These are phyloP conservation scores for Citrullus amarus DNA, from an alignment of 306 rosid genomes.

Conservation along the genomic window DNA sequence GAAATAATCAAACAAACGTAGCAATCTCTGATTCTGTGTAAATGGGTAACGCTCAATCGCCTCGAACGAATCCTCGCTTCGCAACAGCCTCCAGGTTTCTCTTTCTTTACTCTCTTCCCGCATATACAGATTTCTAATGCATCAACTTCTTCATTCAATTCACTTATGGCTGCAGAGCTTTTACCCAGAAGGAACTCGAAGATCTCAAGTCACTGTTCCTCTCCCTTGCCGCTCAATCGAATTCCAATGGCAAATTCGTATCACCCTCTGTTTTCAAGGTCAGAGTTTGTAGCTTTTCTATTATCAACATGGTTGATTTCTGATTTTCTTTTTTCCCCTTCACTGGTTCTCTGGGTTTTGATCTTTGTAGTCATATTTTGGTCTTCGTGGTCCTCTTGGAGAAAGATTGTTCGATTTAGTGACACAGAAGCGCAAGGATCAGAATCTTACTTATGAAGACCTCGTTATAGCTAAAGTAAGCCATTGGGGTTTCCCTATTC, in stretches of 20 bases:
- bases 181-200: slow-evolving; percentile 45
- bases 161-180: slow-evolving; percentile 46
- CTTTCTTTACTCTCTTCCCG: not conserved
- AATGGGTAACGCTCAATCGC: slow-evolving; percentile 46
- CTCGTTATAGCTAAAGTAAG: slow-evolving; percentile 75
- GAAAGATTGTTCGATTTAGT: slow-evolving; percentile 62
- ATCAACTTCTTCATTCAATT: not conserved
- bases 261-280: slow-evolving; percentile 67
- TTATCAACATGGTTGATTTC: not conserved
- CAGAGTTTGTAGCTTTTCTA: not conserved
- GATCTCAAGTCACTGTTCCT: slow-evolving; percentile 42
- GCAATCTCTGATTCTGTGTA: not conserved
- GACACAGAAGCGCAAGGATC: slow-evolving; percentile 66
- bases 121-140: not conserved
- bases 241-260: slow-evolving; percentile 28
- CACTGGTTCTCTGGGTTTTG: not conserved
- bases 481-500: not conserved
- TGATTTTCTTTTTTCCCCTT: not conserved
- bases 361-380: slow-evolving; percentile 36
- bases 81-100: slow-evolving; percentile 57
- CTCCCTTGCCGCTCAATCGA: slow-evolving; percentile 54
- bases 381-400: slow-evolving; percentile 54
- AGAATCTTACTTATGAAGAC: slow-evolving; percentile 65
- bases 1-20: not conserved
- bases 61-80: slow-evolving; percentile 33